phyloP scores from a whole-genome alignment of 306 rosid species.

The Gastrolobium bilobum region DNA sequence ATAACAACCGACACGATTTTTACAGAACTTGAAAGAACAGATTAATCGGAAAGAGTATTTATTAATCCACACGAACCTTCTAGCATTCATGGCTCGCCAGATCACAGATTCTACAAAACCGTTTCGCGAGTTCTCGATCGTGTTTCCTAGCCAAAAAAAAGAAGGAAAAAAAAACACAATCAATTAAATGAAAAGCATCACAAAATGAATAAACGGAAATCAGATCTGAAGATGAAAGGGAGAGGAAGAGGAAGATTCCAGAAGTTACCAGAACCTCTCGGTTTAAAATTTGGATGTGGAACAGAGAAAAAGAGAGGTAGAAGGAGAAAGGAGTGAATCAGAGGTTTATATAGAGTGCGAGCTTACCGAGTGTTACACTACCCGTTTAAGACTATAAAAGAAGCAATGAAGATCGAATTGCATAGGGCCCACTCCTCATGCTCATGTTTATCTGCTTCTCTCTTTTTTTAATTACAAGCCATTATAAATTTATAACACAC shows the following conservation, averaged over 20 bases:
- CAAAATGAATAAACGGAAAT: background rate
- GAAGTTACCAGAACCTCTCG: conserved; percentile 36
- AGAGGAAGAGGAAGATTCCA: conserved; percentile 8
- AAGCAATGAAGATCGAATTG: background rate
- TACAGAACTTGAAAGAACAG: background rate
- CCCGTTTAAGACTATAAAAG: background rate
- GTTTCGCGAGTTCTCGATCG: conserved; percentile 7
- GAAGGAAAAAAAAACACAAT: background rate
- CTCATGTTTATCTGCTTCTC: background rate
- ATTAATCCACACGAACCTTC: conserved; percentile 50
- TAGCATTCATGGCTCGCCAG: conserved; percentile 49
- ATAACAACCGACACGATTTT: conserved; percentile 15
- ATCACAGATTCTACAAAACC: conserved; percentile 24
- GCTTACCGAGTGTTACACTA: conserved; percentile 22
- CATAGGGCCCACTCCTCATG: background rate
- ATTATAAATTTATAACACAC: no score
- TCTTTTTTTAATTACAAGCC: background rate
- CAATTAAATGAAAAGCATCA: background rate
- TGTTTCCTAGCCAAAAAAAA: background rate
- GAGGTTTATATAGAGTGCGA: conserved; percentile 20
- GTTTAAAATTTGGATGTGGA: background rate
- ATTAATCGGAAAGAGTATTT: background rate
- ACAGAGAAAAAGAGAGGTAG: background rate
- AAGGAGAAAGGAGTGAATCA: background rate
- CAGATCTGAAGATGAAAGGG: conserved; percentile 26